A percentile compares a stretch with the other conserved stretches of the same genome.
phyloP scores from a whole-genome alignment of 768 basidiomycete genomes.

The Tremella yokohamensis region DNA sequence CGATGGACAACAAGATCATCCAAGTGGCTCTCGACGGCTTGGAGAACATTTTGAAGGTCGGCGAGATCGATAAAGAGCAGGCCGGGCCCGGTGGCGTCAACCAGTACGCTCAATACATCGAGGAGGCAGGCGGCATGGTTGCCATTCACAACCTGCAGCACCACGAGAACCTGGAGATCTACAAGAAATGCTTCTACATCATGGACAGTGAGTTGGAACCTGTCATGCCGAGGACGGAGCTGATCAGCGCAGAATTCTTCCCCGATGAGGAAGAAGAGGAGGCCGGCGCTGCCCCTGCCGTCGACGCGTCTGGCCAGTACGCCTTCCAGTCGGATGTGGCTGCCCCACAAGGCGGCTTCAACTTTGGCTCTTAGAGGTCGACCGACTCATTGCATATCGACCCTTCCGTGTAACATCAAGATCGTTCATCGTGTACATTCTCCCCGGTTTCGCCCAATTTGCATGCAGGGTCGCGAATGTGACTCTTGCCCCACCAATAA shows the following conservation, averaged over 20 bases:
- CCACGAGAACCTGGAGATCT: slow-evolving; percentile 98
- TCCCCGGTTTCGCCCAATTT: no score
- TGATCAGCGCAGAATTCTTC: slow-evolving; percentile 73
- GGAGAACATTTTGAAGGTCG: slow-evolving; percentile 96
- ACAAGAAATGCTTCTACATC: slow-evolving; percentile 98
- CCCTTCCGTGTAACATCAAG: not conserved
- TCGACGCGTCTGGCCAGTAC: slow-evolving; percentile 55
- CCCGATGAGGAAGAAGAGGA: slow-evolving; percentile 90
- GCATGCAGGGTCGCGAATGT: no score
- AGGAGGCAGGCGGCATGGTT: slow-evolving; percentile 98
- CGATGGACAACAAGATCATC: slow-evolving; percentile 99
- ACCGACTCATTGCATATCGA: not conserved
- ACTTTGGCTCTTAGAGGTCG: slow-evolving; percentile 60
- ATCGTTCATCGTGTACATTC: no score
- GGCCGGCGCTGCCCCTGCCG: slow-evolving; percentile 68
- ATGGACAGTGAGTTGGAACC: slow-evolving; percentile 50
- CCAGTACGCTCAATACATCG: slow-evolving; percentile 88
- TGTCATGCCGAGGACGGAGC: slow-evolving; percentile 4
- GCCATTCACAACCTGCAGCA: slow-evolving; percentile 98
- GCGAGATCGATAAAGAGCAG: slow-evolving; percentile 86
- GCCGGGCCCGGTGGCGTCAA: slow-evolving; percentile 78
- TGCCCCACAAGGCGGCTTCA: slow-evolving; percentile 93
- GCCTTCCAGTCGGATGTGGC: slow-evolving; percentile 56
- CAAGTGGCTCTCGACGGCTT: slow-evolving; percentile 91
- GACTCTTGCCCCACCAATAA: no score